Percentiles rank a stretch among this genome's conserved stretches.
Evolutionary conservation across 1,284 basidiomycete genomes (phyloP).

Genomic region (Trichosporon inkin): DNA sequence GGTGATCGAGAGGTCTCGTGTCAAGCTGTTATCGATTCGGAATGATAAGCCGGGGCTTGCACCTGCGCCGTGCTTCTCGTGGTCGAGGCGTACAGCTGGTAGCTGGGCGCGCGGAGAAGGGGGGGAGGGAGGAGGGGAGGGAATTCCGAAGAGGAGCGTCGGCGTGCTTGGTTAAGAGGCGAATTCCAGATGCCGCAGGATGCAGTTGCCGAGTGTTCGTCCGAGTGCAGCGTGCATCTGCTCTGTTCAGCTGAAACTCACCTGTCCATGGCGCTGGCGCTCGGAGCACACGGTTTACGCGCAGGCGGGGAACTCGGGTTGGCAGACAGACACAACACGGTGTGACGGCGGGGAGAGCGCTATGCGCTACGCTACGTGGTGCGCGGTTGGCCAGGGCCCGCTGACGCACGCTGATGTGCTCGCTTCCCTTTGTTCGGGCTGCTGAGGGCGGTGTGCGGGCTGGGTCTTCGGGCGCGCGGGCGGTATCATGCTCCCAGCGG

Average conservation of each 20-base stretch:
- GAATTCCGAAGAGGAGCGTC: not conserved
- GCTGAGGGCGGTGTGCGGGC: too few species aligned
- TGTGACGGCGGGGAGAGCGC: not conserved
- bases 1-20: not conserved
- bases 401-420: constrained; percentile 7
- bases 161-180: not conserved
- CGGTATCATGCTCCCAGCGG: too few species aligned
- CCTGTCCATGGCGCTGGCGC: not conserved
- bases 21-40: not conserved
- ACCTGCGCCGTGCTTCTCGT: not conserved
- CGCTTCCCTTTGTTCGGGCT: not conserved
- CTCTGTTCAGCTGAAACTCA: not conserved
- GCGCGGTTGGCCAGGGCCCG: not conserved
- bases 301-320: too few species aligned
- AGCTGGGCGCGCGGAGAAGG: not conserved
- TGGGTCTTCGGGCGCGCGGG: too few species aligned
- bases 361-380: not conserved
- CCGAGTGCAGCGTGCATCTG: not conserved
- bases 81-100: not conserved
- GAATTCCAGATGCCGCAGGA: not conserved
- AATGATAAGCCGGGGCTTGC: not conserved
- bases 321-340: too few species aligned
- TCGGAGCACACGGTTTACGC: too few species aligned
- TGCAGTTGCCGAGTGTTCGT: not conserved
- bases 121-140: not conserved